A percentile compares a stretch with the other conserved stretches of the same genome.
phyloP scores from a whole-genome alignment of 805 yeast genomes.

The Naumovozyma castellii region DNA sequence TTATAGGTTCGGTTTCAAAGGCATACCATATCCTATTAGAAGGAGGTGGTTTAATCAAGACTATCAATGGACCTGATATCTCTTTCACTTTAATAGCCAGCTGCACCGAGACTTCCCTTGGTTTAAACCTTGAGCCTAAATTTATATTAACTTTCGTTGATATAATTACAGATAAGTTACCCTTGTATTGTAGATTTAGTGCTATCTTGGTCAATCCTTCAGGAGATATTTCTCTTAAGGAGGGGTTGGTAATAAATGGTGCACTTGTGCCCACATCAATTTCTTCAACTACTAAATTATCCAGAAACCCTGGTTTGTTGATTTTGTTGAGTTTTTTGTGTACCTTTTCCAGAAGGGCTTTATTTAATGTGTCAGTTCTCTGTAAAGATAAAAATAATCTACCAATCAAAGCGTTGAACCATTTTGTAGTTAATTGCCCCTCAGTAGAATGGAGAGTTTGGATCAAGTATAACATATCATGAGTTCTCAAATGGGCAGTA shows the following conservation, averaged over 20 bases:
- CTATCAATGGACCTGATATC: conserved; percentile 62
- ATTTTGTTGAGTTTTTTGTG: conserved; percentile 67
- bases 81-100: conserved; percentile 58
- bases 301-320: conserved; percentile 79
- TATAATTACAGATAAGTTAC: conserved; percentile 65
- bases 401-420: conserved; percentile 86
- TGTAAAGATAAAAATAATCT: conserved; percentile 71
- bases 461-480: conserved; percentile 63
- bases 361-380: conserved; percentile 56
- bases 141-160: conserved; percentile 73
- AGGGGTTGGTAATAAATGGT: conserved; percentile 71
- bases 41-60: conserved; percentile 81
- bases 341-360: conserved; percentile 47
- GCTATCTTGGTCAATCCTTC: conserved; percentile 67
- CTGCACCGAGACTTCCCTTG: conserved; percentile 65
- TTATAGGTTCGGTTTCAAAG: conserved; percentile 66
- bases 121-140: conserved; percentile 64
- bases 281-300: conserved; percentile 65
- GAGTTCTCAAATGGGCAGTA: conserved; percentile 61
- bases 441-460: conserved; percentile 74
- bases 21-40: conserved; percentile 86
- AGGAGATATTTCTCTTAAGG: conserved; percentile 57
- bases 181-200: conserved; percentile 57
- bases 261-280: conserved; percentile 72
- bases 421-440: conserved; percentile 71